Conservation (phyloP, 139 green algal genomes). For the Picochlorum costavermella region DNA sequence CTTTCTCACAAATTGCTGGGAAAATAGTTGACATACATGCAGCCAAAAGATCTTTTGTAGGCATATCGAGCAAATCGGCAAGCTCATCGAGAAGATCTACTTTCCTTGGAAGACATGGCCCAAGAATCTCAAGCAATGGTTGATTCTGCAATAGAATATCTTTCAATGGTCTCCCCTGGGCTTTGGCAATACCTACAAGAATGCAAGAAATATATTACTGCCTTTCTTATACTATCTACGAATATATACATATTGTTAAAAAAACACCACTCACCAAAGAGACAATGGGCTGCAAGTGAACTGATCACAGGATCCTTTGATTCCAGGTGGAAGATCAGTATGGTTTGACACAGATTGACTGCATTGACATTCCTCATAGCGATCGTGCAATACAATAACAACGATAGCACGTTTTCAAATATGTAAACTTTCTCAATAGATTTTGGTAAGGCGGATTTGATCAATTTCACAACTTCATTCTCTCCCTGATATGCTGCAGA, state of each 20-base stretch:
- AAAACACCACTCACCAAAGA: constrained; percentile 18
- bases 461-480: constrained; percentile 16
- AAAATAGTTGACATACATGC: constrained; percentile 24
- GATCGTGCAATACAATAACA: constrained; percentile 12
- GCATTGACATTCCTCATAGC: constrained; percentile 8
- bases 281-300: constrained; percentile 20
- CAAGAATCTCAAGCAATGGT: constrained; percentile 32
- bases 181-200: constrained; percentile 25
- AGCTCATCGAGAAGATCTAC: constrained; percentile 26
- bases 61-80: constrained; percentile 21
- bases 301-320: constrained; percentile 13
- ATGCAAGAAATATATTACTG: not conserved
- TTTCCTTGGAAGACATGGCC: constrained; percentile 16
- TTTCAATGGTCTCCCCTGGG: constrained; percentile 6
- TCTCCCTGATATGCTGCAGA: constrained; percentile 3
- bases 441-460: constrained; percentile 9
- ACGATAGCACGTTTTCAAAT: constrained; percentile 17
- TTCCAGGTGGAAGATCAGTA: constrained; percentile 29
- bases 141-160: constrained; percentile 20
- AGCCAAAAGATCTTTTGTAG: constrained; percentile 11
- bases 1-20: constrained; percentile 13
- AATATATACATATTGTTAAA: not conserved
- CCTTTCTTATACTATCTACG: not conserved
- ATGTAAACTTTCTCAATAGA: not conserved
- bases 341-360: constrained; percentile 24